These are phyloP conservation scores for Stylonectria norvegica DNA, from an alignment of 2,329 filamentous ascomycete species.

Conservation along the genomic window DNA sequence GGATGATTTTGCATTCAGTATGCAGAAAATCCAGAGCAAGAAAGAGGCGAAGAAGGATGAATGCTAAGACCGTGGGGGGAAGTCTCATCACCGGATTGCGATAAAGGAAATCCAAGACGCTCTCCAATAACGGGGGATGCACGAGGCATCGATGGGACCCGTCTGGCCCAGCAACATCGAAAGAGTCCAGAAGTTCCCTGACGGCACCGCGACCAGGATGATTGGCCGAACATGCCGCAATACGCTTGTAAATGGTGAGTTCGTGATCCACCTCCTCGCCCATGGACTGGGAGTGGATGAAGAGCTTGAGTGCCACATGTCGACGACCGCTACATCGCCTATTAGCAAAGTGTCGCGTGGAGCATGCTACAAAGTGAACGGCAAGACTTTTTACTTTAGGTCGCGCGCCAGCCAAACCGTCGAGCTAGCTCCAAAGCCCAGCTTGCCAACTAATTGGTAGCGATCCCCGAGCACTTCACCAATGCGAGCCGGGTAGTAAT, in stretches of 20 bases:
- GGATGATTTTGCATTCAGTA: conserved; percentile 42
- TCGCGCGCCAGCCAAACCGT: conserved; percentile 41
- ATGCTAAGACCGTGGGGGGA: conserved; percentile 31
- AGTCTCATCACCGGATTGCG: conserved; percentile 39
- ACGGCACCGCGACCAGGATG: conserved; percentile 33
- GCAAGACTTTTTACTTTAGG: conserved; percentile 12
- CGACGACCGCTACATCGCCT: conserved; percentile 17
- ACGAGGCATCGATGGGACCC: conserved; percentile 37
- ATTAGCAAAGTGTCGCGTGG: conserved; percentile 1
- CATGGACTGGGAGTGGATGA: conserved; percentile 22
- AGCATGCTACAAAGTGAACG: background rate
- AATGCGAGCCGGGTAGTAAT: conserved; percentile 24
- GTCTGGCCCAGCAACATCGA: conserved; percentile 34
- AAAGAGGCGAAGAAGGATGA: conserved; percentile 39
- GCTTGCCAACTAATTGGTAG: conserved; percentile 39
- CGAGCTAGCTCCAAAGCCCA: conserved; percentile 40
- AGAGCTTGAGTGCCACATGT: conserved; percentile 36
- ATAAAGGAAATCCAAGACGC: conserved; percentile 35
- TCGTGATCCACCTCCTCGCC: conserved; percentile 32
- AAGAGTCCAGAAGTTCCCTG: conserved; percentile 36
- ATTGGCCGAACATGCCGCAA: conserved; percentile 24
- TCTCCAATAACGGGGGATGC: conserved; percentile 43
- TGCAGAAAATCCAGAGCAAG: conserved; percentile 45
- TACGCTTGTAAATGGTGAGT: conserved; percentile 40
- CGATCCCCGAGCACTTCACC: conserved; percentile 23